Evolutionary conservation across 164 flowering plant species (phyloP).

Genomic region (Tinospora cordifolia): DNA sequence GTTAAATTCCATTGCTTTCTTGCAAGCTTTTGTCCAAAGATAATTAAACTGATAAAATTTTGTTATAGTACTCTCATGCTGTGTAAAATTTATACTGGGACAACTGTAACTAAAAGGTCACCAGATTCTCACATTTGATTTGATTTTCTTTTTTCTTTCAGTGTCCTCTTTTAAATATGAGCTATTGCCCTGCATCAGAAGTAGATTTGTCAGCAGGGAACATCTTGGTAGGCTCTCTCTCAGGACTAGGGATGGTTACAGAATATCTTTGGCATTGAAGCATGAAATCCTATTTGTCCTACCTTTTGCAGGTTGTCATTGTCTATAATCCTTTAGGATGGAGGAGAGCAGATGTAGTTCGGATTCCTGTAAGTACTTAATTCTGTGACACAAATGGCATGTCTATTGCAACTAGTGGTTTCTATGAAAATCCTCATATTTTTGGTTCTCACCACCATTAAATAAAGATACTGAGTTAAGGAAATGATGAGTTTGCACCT

Average conservation of each 20-base stretch:
- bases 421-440: too few relatives aligned
- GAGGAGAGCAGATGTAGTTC: conserved; percentile 67
- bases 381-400: not conserved
- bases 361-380: conserved; percentile 62
- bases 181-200: conserved; percentile 90
- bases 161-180: conserved; percentile 88
- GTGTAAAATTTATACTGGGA: too few relatives aligned
- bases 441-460: too few relatives aligned
- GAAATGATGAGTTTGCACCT: too few relatives aligned
- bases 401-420: not conserved
- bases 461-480: too few relatives aligned
- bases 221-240: conserved; percentile 47
- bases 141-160: conserved; percentile 32
- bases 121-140: conserved; percentile 2
- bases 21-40: not conserved
- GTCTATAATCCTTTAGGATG: conserved; percentile 87
- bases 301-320: conserved; percentile 49
- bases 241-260: too few relatives aligned
- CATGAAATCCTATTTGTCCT: conserved; percentile 2
- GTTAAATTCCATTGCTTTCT: not conserved
- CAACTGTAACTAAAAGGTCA: too few relatives aligned
- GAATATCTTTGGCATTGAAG: too few relatives aligned
- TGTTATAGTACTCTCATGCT: too few relatives aligned
- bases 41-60: too few relatives aligned
- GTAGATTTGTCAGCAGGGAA: conserved; percentile 42